Base-by-base conservation (phyloP, 1,284 basidiomycete species). In the Papiliotrema nemorosa region DNA sequence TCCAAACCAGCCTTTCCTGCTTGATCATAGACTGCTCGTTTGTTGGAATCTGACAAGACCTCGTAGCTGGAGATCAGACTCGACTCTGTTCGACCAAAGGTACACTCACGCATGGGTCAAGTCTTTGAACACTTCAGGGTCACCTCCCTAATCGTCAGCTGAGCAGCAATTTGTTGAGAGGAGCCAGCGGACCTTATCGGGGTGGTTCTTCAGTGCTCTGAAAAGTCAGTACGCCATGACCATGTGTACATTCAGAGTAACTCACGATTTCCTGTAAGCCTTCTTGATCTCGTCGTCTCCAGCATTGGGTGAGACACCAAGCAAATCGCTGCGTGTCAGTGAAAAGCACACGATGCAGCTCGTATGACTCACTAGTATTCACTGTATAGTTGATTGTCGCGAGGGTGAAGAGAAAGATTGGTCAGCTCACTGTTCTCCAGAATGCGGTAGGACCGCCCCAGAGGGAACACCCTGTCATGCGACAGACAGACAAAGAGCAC, bases 81-180 rank as follows among this genome's bases (percentile, higher is more conserved):
- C 31, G 20, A 16, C 27, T 18, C n/a, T 14, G 16, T n/a, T 5
- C 14, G 20, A n/a, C 22, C 26, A 27, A 25, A 12, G 9, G 9
- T 33, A 9, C 9, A 80, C 85, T 62, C 78, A 92, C 87, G 92
- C 93, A 78, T 94, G 88, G 14, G 93, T 94, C 53, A 97, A 86
- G 72, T 96, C 90, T 74, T 98, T 97, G 87, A 98, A 98, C 55
- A 88, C 76, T 76, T 98, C 96, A 43, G 90, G 90, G 72, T 97
- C 92, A 57, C 92, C 92, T 54, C 92, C 50, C 79, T n/a, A n/a
- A n/a, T n/a, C n/a, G n/a, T n/a, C n/a, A n/a, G n/a, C n/a, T n/a
- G n/a, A n/a, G n/a, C n/a, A n/a, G n/a, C n/a, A n/a, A n/a, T n/a
- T n/a, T n/a, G n/a, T n/a, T n/a, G n/a, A n/a, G n/a, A n/a, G n/a